Base-by-base conservation (phyloP, 768 basidiomycete genomes). In the Russula compacta region DNA sequence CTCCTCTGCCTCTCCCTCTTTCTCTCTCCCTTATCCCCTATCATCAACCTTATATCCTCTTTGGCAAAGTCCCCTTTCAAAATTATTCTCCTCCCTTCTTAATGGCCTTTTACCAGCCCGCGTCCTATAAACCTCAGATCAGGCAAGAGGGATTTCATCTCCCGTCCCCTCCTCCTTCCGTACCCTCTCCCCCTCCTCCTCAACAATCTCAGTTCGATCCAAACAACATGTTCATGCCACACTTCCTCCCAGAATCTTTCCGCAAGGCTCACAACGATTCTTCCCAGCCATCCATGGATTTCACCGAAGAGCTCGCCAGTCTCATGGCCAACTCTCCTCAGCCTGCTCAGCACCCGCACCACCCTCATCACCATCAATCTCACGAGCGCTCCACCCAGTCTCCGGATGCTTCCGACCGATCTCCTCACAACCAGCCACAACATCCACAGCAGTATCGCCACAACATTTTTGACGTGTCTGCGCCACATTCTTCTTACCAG, bases 71-170 rank as follows among this genome's bases (percentile, higher is more conserved):
- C n/a, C 3, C 44, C 12, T 40, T 35, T 19, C 36, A 52, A 52
- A 52, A 38, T 52, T 52, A 35, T 52, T 21, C 32, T 43, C 43
- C n/a, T 43, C 43, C 17, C 43, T 21, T 21, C 50, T 67, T 61
- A 61, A 62, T 74, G 66, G 77, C 74, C 72, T 77, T 75, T 70
- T 72, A 70, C 48, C 65, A 68, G 32, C 43, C 73, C 47, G 67
- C 70, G 56, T 66, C 75, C 43, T 81, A 80, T 76, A 82, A 83
- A 68, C 79, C 82, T 15, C 81, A 81, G 64, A 74, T 88, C 65
- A 77, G 86, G 61, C 83, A 86, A 69, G 84, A 89, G 73, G 88
- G 89, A 67, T 90, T 90, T 71, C 84, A 87, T 64, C 67, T 84
- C 39, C 80, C 82, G 21, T 77, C 77, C 50, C 78, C 82, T 24